Percentiles rank a stretch among this genome's conserved stretches.
Evolutionary conservation across 257 asterid genomes (phyloP).

Genomic region (Thymus quinquecostatus): DNA sequence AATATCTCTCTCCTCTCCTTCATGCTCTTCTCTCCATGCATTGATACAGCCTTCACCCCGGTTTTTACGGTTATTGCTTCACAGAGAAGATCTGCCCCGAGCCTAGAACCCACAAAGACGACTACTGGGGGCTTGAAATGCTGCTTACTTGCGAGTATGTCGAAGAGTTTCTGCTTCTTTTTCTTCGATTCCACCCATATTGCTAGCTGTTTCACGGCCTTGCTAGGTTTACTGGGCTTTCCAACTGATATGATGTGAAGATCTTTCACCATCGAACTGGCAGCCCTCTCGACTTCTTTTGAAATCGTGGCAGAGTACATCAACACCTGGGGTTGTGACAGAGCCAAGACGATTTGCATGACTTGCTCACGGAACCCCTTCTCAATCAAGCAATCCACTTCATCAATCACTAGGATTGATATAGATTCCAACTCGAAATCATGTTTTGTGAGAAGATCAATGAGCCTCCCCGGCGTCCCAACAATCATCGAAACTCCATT

Average conservation of each 20-base stretch:
- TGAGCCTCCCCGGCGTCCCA: slow-evolving; percentile 90
- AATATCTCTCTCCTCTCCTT: slow-evolving; percentile 84
- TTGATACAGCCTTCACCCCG: slow-evolving; percentile 71
- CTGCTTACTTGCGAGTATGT: slow-evolving; percentile 74
- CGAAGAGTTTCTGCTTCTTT: slow-evolving; percentile 93
- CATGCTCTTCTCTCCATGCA: slow-evolving; percentile 91
- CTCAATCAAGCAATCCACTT: slow-evolving; percentile 86
- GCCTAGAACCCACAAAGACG: slow-evolving; percentile 85
- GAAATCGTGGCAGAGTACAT: slow-evolving; percentile 95
- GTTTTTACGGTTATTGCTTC: slow-evolving; percentile 70
- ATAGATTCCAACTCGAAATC: slow-evolving; percentile 66
- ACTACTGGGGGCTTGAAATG: slow-evolving; percentile 91
- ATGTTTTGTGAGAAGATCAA: slow-evolving; percentile 81
- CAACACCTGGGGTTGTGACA: slow-evolving; percentile 81
- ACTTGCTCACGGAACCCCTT: slow-evolving; percentile 91
- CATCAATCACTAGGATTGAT: slow-evolving; percentile 84
- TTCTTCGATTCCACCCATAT: slow-evolving; percentile 92
- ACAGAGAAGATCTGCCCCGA: slow-evolving; percentile 90
- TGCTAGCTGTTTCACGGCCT: slow-evolving; percentile 75
- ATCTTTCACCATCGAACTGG: slow-evolving; percentile 63
- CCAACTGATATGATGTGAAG: slow-evolving; percentile 68
- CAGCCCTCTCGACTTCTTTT: slow-evolving; percentile 72
- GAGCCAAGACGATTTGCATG: slow-evolving; percentile 73
- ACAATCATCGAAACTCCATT: slow-evolving; percentile 88
- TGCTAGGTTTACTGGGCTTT: slow-evolving; percentile 66